Percentiles rank a stretch among this genome's conserved stretches.
These are phyloP conservation scores for Imleria badia DNA, from an alignment of 768 basidiomycete genomes.

Conservation along the genomic window DNA sequence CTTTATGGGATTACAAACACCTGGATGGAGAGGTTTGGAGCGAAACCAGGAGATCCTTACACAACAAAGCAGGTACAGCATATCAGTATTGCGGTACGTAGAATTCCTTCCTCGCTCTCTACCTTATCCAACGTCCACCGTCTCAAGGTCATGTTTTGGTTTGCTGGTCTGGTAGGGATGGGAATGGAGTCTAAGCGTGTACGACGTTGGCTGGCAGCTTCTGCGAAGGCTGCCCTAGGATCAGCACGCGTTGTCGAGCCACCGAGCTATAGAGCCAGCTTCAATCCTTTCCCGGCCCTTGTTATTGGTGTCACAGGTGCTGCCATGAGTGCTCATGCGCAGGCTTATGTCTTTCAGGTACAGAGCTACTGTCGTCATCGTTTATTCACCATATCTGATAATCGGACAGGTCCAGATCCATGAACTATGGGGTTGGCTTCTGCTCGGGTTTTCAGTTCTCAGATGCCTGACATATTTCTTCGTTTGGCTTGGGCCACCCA, in stretches of 20 bases:
- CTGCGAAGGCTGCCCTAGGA: constrained; percentile 42
- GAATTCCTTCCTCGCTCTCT: neutral
- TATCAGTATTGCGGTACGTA: constrained; percentile 81
- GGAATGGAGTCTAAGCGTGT: constrained; percentile 78
- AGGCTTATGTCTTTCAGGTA: constrained; percentile 87
- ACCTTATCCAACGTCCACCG: neutral
- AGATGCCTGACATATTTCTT: constrained; percentile 93
- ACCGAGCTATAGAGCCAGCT: constrained; percentile 69
- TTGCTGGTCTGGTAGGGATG: constrained; percentile 87
- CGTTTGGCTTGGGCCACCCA: constrained; percentile 84
- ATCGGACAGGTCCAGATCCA: constrained; percentile 77
- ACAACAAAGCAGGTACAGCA: constrained; percentile 93
- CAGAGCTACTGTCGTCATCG: neutral
- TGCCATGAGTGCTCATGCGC: constrained; percentile 91
- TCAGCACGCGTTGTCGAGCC: constrained; percentile 53
- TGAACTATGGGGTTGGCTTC: constrained; percentile 84
- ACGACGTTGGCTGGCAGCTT: constrained; percentile 69
- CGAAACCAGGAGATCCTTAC: constrained; percentile 74
- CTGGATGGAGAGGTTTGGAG: constrained; percentile 97
- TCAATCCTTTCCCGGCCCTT: constrained; percentile 91
- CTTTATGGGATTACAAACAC: constrained; percentile 87
- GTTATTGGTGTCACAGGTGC: constrained; percentile 92
- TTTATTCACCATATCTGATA: constrained; percentile 4
- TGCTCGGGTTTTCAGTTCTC: constrained; percentile 74
- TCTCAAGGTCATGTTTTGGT: constrained; percentile 85